A percentile compares a stretch with the other conserved stretches of the same genome.
Evolutionary conservation across 306 rosid genomes (phyloP).

Genomic region (Prunus dulcis): DNA sequence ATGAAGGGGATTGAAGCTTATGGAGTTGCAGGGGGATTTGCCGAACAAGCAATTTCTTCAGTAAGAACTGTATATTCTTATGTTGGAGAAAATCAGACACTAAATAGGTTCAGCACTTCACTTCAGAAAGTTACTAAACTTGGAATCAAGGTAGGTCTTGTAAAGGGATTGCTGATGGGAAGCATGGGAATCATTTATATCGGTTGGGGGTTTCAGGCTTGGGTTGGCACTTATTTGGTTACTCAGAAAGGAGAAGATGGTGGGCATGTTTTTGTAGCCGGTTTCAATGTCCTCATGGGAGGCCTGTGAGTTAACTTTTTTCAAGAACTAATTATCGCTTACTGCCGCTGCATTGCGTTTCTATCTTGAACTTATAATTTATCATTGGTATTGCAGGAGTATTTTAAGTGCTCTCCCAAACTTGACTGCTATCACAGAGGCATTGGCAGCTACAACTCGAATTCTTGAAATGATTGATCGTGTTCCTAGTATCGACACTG

Average conservation of each 20-base stretch:
- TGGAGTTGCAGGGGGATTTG: constrained; percentile 82
- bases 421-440: constrained; percentile 75
- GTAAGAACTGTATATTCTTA: constrained; percentile 78
- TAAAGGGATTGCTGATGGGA: constrained; percentile 86
- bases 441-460: constrained; percentile 58
- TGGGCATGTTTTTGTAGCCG: constrained; percentile 82
- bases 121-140: constrained; percentile 58
- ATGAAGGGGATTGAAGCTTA: constrained; percentile 89
- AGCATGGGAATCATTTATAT: constrained; percentile 80
- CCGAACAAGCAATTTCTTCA: constrained; percentile 87
- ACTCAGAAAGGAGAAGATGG: constrained; percentile 68
- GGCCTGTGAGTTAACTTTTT: constrained; percentile 68
- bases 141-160: constrained; percentile 69
- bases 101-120: constrained; percentile 58
- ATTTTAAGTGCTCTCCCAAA: constrained; percentile 86
- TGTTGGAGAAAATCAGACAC: constrained; percentile 75
- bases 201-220: constrained; percentile 94
- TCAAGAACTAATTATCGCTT: neutral
- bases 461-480: constrained; percentile 70
- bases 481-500: constrained; percentile 62
- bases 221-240: constrained; percentile 82
- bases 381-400: constrained; percentile 57
- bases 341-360: neutral
- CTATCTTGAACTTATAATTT: constrained; percentile 10
- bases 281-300: constrained; percentile 87